phyloP scores from a whole-genome alignment of 768 basidiomycete species.

The Hygrocybe coccinea region DNA sequence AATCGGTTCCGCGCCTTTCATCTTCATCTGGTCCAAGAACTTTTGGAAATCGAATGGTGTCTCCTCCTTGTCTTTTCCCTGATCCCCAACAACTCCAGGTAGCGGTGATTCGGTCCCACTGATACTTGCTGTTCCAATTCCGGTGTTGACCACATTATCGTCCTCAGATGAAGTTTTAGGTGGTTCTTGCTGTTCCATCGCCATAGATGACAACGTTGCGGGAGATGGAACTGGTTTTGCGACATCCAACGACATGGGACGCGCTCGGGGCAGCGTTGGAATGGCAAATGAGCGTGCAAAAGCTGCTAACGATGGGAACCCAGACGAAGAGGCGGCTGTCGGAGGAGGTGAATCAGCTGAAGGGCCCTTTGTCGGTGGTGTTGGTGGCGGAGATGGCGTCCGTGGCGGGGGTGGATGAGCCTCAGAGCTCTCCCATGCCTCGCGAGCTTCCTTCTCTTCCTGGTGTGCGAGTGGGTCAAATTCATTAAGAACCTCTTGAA shows the following conservation, averaged over 20 bases:
- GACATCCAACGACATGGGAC: constrained; percentile 59
- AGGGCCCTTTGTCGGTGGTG: constrained; percentile 35
- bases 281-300: constrained; percentile 62
- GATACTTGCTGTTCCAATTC: constrained; percentile 25
- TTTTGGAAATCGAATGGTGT: constrained; percentile 85
- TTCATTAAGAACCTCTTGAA: constrained; percentile 47
- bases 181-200: constrained; percentile 40
- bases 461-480: constrained; percentile 63
- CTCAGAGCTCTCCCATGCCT: constrained; percentile 62
- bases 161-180: neutral
- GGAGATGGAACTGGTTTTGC: constrained; percentile 56
- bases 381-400: constrained; percentile 33
- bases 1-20: constrained; percentile 81
- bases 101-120: constrained; percentile 29
- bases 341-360: constrained; percentile 23
- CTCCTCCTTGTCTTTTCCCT: constrained; percentile 37
- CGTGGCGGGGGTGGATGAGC: constrained; percentile 53
- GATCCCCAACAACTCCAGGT: constrained; percentile 18
- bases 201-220: constrained; percentile 50
- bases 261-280: constrained; percentile 42
- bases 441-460: constrained; percentile 55
- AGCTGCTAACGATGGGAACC: constrained; percentile 62
- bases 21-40: constrained; percentile 94
- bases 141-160: constrained; percentile 17
- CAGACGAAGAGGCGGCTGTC: constrained; percentile 33